phyloP scores from a whole-genome alignment of 2,329 filamentous ascomycete species.

The Fusarium brachygibbosum region DNA sequence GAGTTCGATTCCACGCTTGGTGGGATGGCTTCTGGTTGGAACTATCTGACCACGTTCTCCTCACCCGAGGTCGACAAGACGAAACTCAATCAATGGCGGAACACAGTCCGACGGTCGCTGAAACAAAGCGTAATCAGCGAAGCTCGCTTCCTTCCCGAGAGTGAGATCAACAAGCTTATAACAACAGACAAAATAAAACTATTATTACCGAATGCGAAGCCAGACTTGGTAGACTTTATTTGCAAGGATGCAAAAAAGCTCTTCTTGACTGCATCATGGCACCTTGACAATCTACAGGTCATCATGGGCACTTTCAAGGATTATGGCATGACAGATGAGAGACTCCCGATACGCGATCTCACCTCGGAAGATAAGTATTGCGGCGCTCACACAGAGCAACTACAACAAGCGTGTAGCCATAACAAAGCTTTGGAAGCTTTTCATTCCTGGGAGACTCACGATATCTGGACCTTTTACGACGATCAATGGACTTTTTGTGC shows the following conservation, averaged over 20 bases:
- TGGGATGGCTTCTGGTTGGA: no score
- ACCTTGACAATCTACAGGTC: background rate
- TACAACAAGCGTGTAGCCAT: constrained; percentile 3
- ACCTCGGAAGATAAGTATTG: background rate
- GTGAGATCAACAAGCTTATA: background rate
- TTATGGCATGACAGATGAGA: background rate
- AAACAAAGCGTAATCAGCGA: background rate
- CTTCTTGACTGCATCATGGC: background rate
- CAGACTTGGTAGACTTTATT: constrained; percentile 2
- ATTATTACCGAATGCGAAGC: background rate
- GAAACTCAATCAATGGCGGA: background rate
- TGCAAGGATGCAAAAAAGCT: background rate
- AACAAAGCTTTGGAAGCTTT: background rate
- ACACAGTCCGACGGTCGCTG: background rate
- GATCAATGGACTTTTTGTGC: constrained; percentile 16
- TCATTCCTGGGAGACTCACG: constrained; percentile 1
- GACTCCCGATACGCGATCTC: constrained; percentile 12
- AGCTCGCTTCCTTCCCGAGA: background rate
- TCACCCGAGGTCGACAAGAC: background rate
- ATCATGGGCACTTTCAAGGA: background rate
- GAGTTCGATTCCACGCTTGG: no score
- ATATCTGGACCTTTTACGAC: background rate
- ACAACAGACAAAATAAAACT: background rate
- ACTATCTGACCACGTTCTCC: background rate
- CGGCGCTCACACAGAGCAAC: background rate